Percentiles rank a stretch among this genome's conserved stretches.
phyloP scores from a whole-genome alignment of 2,329 filamentous ascomycete species.

The Diaporthe vaccinii region DNA sequence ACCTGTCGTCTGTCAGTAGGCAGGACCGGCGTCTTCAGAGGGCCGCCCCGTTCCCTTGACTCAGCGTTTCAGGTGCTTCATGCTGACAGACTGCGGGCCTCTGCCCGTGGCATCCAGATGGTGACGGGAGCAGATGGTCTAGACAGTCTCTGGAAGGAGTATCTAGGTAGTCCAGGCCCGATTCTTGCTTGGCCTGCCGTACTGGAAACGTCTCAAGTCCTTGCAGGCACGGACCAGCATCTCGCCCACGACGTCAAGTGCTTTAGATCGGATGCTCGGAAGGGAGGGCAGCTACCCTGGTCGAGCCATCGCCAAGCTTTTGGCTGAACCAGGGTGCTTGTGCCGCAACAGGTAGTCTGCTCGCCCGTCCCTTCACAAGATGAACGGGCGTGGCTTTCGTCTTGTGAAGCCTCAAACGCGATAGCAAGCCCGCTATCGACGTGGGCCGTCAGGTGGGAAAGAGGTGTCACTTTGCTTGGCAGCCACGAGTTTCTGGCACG shows the following conservation, averaged over 20 bases:
- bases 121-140: slow-evolving; percentile 12
- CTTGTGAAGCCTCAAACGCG: not conserved
- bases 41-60: slow-evolving; percentile 8
- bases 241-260: slow-evolving; percentile 17
- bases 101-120: slow-evolving; percentile 12
- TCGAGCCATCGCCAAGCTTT: slow-evolving; percentile 29
- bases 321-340: slow-evolving; percentile 1
- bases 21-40: not conserved
- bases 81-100: not conserved
- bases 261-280: slow-evolving; percentile 34
- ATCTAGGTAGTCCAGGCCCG: no score
- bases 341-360: not conserved
- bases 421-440: not conserved
- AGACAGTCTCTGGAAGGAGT: no score
- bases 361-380: not conserved
- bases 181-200: slow-evolving; percentile 10
- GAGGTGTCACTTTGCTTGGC: not conserved
- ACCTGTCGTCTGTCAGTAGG: not conserved
- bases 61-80: slow-evolving; percentile 29
- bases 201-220: slow-evolving; percentile 31
- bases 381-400: not conserved
- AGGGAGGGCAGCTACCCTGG: slow-evolving; percentile 20
- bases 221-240: slow-evolving; percentile 28
- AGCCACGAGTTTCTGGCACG: not conserved
- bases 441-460: not conserved